Evolutionary conservation across 495 filamentous ascomycete species (phyloP), one percentile per base, ranked within the genome.

Genomic region (Talaromyces liani): DNA sequence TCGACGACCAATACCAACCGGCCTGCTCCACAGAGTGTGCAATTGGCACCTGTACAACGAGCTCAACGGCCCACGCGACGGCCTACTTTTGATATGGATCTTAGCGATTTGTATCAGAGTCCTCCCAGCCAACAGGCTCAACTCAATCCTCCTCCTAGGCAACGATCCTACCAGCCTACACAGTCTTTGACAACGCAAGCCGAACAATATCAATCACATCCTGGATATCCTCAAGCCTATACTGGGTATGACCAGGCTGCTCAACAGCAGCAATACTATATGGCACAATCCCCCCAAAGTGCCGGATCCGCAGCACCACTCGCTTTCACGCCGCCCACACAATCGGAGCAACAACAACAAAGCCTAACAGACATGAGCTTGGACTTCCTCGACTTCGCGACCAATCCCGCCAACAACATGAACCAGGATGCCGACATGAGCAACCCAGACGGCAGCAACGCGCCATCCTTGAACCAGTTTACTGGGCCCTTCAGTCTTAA

Each of bases 71-170:
- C 24, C 25, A 20, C 74, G 58, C 72, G 80, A 4, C 80, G 77
- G 1, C 85, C 85, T 6, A 74, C 77, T 63, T 88, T 88, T 65
- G 87, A 90, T 68, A 85, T 87, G 83, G 84, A 87, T 63, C 74
- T 89, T 31, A 80, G 79, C 14, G 85, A 88, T 61, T 73, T 85
- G 10, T 80, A 83, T 66, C 68, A 74, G 0, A 64, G 57, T 36
- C 63, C 63, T n/a, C 36, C 57, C 10, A 64, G 24, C n/a, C 55
- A 25, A 16, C 60, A 62, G 41, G 10, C 24, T n/a, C 53, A 56
- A 7, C 60, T 33, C 31, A 51, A 62, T 27, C 27, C 60, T 25
- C 22, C 41, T 33, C 41, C 41, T 22, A 54, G 45, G n/a, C 60
- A 62, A 54, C 41, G 45, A 62, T 33, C 22, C 9, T 62, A 62